Evolutionary conservation across 2,329 filamentous ascomycete genomes (phyloP), one percentile per base, ranked within the genome.

Genomic region (Juglanconis oblonga): DNA sequence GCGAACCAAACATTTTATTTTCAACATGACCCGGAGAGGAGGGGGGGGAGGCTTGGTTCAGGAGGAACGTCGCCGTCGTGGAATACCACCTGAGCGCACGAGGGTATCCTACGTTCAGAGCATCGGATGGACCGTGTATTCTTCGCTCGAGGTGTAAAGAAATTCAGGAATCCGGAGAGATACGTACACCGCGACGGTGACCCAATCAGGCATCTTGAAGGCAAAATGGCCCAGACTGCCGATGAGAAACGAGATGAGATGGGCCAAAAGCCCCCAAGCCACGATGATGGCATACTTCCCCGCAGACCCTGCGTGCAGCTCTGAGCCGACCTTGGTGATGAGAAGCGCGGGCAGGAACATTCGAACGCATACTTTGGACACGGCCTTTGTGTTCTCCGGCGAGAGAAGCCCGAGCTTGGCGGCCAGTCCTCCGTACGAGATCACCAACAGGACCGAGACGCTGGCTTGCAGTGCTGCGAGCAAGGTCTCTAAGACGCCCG

Each of bases 311-410:
- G 68, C 55, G 52, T 77, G 72, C 31, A 79, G 68, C 63, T 79
- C 70, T 3, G 72, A 68, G 8, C 78, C 79, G 42, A 81, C 73
- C 62, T 79, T 76, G 13, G 74, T 76, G 65, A 81, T 69, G 8
- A 81, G 69, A 8, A 81, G 70, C 0, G 76, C 76, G 0, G 79
- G 79, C 5, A 81, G 70, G 54, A 80, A 80, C 57, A 81, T 71
- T 38, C 76, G 74, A 14, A 80, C 77, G 62, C 77, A 80, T 5
- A 80, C 68, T 44, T 77, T 75, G 44, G 78, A 81, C 32, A 81
- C 74, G 38, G 75, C 68, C 61, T 76, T 77, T 32, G 76, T 71
- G 44, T 67, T 72, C 4, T 58, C 50, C 31, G 69, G 64, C 42
- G 72, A 70, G 5, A 81, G 71, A 2, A 81, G 67, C 4, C 71